These are phyloP conservation scores for Plasmopara viticola DNA, from an alignment of 352 stramenopile genomes.

Conservation along the genomic window DNA sequence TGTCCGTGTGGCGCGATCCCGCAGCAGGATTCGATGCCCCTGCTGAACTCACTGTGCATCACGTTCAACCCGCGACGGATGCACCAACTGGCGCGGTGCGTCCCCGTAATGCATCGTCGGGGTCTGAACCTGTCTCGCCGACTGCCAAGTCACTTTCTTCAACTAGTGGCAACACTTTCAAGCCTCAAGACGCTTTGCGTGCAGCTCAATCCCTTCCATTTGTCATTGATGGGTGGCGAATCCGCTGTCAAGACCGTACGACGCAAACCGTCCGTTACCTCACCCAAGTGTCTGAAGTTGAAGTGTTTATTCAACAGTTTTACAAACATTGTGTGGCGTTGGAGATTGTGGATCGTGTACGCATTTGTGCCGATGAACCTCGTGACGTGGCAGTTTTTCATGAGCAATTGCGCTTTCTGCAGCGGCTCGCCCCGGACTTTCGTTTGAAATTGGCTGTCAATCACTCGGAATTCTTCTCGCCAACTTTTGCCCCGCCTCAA, in stretches of 20 bases:
- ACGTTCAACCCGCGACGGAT: slow-evolving; percentile 19
- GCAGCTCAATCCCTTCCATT: slow-evolving; percentile 20
- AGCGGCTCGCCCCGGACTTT: slow-evolving; percentile 56
- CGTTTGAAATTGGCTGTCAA: slow-evolving; percentile 72
- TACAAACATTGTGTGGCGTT: slow-evolving; percentile 58
- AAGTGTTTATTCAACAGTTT: slow-evolving; percentile 56
- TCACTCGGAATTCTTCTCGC: slow-evolving; percentile 58
- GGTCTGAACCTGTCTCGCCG: slow-evolving; percentile 14
- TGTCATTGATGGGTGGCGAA: slow-evolving; percentile 60
- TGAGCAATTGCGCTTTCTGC: slow-evolving; percentile 57
- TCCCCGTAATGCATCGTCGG: slow-evolving; percentile 17
- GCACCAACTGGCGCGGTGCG: slow-evolving; percentile 10
- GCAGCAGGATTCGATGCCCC: slow-evolving; percentile 53
- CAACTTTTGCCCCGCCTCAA: slow-evolving; percentile 45
- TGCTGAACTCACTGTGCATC: slow-evolving; percentile 31
- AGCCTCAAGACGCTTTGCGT: slow-evolving; percentile 3
- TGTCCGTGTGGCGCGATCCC: slow-evolving; percentile 61
- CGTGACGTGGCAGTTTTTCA: slow-evolving; percentile 48
- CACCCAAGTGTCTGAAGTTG: slow-evolving; percentile 43
- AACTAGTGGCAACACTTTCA: neutral
- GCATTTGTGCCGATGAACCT: slow-evolving; percentile 69
- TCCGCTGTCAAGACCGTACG: slow-evolving; percentile 49
- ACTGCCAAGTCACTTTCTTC: slow-evolving; percentile 3
- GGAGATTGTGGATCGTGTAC: slow-evolving; percentile 52
- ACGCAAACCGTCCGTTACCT: slow-evolving; percentile 62